Evolutionary conservation across 2,329 filamentous ascomycete species (phyloP), one percentile per base, ranked within the genome.

Genomic region (Onygenales sp.): DNA sequence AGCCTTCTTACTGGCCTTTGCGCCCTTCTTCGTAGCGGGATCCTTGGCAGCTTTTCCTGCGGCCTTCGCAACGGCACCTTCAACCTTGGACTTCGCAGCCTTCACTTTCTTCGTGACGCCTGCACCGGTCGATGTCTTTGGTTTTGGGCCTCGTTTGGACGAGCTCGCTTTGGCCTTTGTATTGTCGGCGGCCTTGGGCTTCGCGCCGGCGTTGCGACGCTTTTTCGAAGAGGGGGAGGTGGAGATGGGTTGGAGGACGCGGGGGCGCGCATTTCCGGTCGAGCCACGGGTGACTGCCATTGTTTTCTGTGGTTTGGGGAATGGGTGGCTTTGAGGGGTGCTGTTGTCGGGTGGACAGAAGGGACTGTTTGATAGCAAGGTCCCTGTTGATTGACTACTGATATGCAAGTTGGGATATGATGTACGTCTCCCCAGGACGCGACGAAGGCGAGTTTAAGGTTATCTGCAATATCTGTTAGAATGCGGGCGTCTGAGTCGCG

Each of bases 221-320:
- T 45, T 52, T 32, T 52, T 43, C 6, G 13, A 7, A 7, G 38
- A n/a, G 27, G 46, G 52, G 14, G 38, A 49, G 13, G 44, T 53
- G 39, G 43, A n/a, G 21, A 48, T 53, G 5, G 44, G n/a, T n/a
- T 48, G 21, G 52, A 53, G 27, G 13, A 53, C 32, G 31, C 52
- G 52, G 11, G 52, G 52, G 11, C 52, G 52, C 36, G 52, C 21
- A 14, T 49, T 53, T 11, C 52, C 52, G 27, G 52, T 49, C 50
- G 52, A 21, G 31, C 44, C 44, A 33, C 52, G 52, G 38, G 52
- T 53, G 14, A 53, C 17, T 42, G 52, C 52, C 52, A 53, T 53
- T 11, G 21, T 27, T 27, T 27, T 27, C 21, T 27, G 21, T 27
- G 21, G 21, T 27, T 27, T 27, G 21, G 21, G 3, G 21, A 27